Conservation (phyloP, 1,284 basidiomycete species). For the Gymnopus androsaceus region DNA sequence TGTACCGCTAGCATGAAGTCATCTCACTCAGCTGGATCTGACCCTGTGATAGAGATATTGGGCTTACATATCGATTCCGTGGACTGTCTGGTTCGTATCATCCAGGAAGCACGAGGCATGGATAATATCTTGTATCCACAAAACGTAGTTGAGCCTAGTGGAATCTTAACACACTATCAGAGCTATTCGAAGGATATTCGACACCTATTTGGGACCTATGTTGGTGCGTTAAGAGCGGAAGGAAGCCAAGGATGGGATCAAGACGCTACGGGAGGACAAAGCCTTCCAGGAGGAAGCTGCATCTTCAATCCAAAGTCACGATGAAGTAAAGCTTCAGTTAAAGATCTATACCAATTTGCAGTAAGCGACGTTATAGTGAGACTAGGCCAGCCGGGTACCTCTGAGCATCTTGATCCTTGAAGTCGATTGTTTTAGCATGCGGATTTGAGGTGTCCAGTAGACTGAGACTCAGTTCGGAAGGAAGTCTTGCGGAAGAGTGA, state of each 20-base stretch:
- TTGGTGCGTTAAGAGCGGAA: background rate
- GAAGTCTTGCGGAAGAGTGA: background rate
- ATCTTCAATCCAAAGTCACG: slow-evolving; percentile 74
- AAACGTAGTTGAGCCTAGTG: slow-evolving; percentile 31
- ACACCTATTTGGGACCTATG: slow-evolving; percentile 13
- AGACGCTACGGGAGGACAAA: slow-evolving; percentile 80
- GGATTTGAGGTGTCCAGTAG: slow-evolving; percentile 13
- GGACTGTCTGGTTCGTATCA: slow-evolving; percentile 19
- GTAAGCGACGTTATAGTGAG: background rate
- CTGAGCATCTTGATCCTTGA: slow-evolving; percentile 68
- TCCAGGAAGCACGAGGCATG: slow-evolving; percentile 4
- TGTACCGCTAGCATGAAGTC: slow-evolving; percentile 67
- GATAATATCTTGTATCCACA: slow-evolving; percentile 70
- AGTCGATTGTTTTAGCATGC: slow-evolving; percentile 67
- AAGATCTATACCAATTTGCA: slow-evolving; percentile 44
- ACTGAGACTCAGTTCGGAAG: background rate
- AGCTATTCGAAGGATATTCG: background rate
- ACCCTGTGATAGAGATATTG: background rate
- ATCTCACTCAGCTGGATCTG: background rate
- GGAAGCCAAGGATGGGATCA: background rate
- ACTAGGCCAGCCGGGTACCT: slow-evolving; percentile 43
- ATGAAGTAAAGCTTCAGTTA: slow-evolving; percentile 77
- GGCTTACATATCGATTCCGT: slow-evolving; percentile 60
- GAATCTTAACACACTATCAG: background rate
- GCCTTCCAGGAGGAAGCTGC: slow-evolving; percentile 64